Evolutionary conservation across 2,329 filamentous ascomycete species (phyloP), one percentile per base, ranked within the genome.

Genomic region (Fusarium mundagurra): DNA sequence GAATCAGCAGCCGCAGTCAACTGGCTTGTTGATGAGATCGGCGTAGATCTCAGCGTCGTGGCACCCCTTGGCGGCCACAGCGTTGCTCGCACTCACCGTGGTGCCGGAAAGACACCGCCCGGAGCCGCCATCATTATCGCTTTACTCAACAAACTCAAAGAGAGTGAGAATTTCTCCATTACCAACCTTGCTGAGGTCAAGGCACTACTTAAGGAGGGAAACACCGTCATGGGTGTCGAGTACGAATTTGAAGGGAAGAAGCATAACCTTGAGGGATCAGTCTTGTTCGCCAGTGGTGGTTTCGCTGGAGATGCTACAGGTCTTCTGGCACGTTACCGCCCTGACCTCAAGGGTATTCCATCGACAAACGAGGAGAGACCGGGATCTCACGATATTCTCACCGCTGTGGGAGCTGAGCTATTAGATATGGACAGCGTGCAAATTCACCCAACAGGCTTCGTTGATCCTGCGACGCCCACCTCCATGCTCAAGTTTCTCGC

Each of bases 391-490:
- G 77, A 76, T 3, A 73, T 88, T 1, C 80, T 88, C 1, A 74
- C 80, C 0, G 78, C 78, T 2, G 80, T 83, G 1, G 84, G 83
- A 22, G 86, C 85, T 10, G 80, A 80, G 38, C 78, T 87, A 18
- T 81, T 88, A 45, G 86, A 88, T 34, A 88, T 88, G 86, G 84
- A 87, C 48, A 85, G 84, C 66, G 89, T 92, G 5, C 91, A 92
- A 79, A 85, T 92, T 9, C 91, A 92, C 72, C 90, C 91, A 6
- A 92, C 90, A 0, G 89, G 89, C 1, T 92, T 92, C 75, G 83
- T 92, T 11, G 89, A 92, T 71, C 86, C 87, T 0, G 82, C 84
- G 3, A 83, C 85, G 38, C 81, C 83, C 0, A 73, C 72, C 2
- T 84, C 85, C 1, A 80, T 81, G 39, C 85, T 90, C 54, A 92